These are phyloP conservation scores for Neonectria sp. DNA, from an alignment of 2,329 filamentous ascomycete species.

Conservation along the genomic window DNA sequence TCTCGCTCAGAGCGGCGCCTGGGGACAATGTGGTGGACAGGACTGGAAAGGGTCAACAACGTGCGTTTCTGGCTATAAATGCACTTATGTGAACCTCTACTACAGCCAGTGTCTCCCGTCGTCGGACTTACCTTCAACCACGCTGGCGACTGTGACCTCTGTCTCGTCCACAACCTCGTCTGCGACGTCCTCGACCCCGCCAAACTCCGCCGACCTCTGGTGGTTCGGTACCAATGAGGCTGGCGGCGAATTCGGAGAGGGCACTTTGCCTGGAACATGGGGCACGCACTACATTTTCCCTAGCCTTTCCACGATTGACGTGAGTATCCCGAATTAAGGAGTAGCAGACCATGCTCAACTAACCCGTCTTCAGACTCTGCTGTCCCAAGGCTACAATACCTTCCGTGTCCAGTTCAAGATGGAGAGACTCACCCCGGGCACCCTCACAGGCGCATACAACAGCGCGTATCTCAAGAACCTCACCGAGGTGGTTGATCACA, in stretches of 20 bases:
- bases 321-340: constrained; percentile 33
- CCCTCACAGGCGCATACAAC: constrained; percentile 58
- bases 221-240: constrained; percentile 56
- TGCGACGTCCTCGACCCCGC: constrained; percentile 32
- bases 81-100: constrained; percentile 55
- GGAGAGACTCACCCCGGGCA: constrained; percentile 63
- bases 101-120: constrained; percentile 59
- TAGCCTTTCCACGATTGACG: constrained; percentile 61
- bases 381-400: constrained; percentile 68
- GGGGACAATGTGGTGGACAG: constrained; percentile 60
- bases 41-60: constrained; percentile 55
- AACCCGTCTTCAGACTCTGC: constrained; percentile 58
- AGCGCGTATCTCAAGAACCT: constrained; percentile 57
- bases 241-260: constrained; percentile 76
- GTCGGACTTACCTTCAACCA: constrained; percentile 34
- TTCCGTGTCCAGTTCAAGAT: constrained; percentile 71
- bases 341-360: neutral
- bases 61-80: constrained; percentile 59
- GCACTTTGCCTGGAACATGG: constrained; percentile 68
- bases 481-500: constrained; percentile 50
- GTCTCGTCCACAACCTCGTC: constrained; percentile 28
- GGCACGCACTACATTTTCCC: constrained; percentile 76
- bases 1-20: constrained; percentile 54
- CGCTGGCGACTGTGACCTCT: constrained; percentile 37
- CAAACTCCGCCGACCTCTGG: constrained; percentile 31